Base-by-base conservation (phyloP, 2,329 filamentous ascomycete species). In the Epichloe hybrida region DNA sequence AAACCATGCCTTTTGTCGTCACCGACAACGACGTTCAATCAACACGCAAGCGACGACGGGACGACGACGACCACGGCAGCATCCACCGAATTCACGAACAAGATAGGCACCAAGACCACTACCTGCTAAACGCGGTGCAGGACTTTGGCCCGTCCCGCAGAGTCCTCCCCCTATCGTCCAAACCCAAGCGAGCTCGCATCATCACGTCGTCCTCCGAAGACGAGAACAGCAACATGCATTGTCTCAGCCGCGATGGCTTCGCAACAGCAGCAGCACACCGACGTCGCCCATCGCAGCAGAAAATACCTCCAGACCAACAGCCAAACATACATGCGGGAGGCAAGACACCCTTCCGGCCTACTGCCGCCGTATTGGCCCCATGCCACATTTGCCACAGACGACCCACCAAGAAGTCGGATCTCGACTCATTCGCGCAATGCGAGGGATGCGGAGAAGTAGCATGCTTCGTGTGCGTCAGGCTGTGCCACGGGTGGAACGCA, bases 371-470 rank as follows among this genome's bases (percentile, higher is more conserved):
- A 4, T 67, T 80, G 27, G 68, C 66, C 39, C 74, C 81, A 0
- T 87, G 83, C 62, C 80, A 86, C 66, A 77, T 85, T 55, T 87
- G 83, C 70, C 76, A 77, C 58, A 76, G 80, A 41, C 75, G 76
- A 50, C 83, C 83, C 1, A 81, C 73, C 49, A 79, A 79, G 57
- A 83, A 78, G 61, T 73, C 73, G 5, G 81, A 86, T 51, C 72
- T 86, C 36, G 81, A 84, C 62, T 78, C 76, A 9, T 86, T 80
- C 60, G 75, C 80, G 45, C 72, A 80, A 58, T 87, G 83, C 62
- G 68, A 76, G 56, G 73, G 76, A 13, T 87, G 83, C 60, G 70
- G 72, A 9, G 69, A 76, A 54, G 72, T 81, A 41, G 78, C 82
- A 0, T 87, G 83, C 61, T 86, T 77, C 59, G 72, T 87, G n/a